Evolutionary conservation across 2,329 filamentous ascomycete genomes (phyloP), one percentile per base, ranked within the genome.

Genomic region (Elsinoe fawcettii): DNA sequence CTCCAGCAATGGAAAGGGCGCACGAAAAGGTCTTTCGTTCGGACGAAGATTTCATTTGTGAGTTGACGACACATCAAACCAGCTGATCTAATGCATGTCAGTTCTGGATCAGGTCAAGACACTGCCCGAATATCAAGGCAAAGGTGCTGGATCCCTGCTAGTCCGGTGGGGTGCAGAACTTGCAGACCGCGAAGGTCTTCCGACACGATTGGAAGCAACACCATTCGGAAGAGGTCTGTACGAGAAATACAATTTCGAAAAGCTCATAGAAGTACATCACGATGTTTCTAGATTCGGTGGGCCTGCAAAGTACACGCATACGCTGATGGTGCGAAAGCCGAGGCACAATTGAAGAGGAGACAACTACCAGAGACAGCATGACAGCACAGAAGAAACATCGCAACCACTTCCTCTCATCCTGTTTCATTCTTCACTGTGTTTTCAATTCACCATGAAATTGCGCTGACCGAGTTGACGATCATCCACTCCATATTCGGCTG

Each of bases 91-190:
- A n/a, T n/a, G n/a, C n/a, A n/a, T n/a, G n/a, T n/a, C 51, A 66
- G 66, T 64, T 23, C 62, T 67, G 7, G 32, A 55, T 11, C 61
- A 67, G 22, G 60, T 71, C 20, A 59, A 62, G 8, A 74, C 71
- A 20, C 66, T 70, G 59, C 73, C 73, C 0, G 62, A 68, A 2
- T 66, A 74, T n/a, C 71, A 71, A 27, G 61, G 68, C 0, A 67
- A 69, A 11, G 74, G 73, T 1, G 73, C 73, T 4, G 74, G 64
- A 2, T 66, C 51, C 8, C 61, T 74, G 58, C 58, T 76, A 18
- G 49, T 75, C 25, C 59, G 69, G 16, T 71, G 68, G 67, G 73
- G 71, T 2, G 44, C 71, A 12, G 60, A 68, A 6, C 66, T 68
- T 37, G 74, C 73, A 18, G 74, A 75, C 58, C 58, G 64, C 32